These are phyloP conservation scores for Auricularia sp. DNA, from an alignment of 768 basidiomycete genomes.

Conservation along the genomic window DNA sequence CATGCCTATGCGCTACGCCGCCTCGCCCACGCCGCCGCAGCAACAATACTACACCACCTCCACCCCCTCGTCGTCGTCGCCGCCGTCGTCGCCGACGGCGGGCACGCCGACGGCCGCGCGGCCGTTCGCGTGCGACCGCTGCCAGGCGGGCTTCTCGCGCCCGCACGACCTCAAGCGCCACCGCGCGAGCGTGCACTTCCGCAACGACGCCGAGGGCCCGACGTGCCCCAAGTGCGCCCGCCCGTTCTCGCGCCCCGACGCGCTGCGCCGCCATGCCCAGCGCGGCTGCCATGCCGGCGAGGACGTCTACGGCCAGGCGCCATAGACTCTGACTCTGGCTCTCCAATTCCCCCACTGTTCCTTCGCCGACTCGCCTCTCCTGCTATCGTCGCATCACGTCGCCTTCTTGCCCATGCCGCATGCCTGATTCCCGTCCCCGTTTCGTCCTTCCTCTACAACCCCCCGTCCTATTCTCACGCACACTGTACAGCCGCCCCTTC, in stretches of 20 bases:
- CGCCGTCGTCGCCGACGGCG: background rate
- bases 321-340: too few species aligned
- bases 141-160: background rate
- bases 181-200: background rate
- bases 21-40: background rate
- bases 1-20: background rate
- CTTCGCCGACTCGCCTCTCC: too few species aligned
- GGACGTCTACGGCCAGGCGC: background rate
- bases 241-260: background rate
- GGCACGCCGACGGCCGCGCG: background rate
- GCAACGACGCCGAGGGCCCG: background rate
- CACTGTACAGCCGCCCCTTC: too few species aligned
- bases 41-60: background rate
- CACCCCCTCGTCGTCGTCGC: background rate
- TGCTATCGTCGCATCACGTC: too few species aligned
- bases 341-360: too few species aligned
- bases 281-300: background rate
- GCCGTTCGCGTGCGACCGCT: background rate
- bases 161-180: background rate
- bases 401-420: too few species aligned
- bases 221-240: background rate
- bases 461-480: too few species aligned
- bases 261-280: background rate
- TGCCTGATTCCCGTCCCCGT: too few species aligned
- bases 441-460: too few species aligned